phyloP scores from a whole-genome alignment of 768 basidiomycete genomes.

The Mycena maculata region DNA sequence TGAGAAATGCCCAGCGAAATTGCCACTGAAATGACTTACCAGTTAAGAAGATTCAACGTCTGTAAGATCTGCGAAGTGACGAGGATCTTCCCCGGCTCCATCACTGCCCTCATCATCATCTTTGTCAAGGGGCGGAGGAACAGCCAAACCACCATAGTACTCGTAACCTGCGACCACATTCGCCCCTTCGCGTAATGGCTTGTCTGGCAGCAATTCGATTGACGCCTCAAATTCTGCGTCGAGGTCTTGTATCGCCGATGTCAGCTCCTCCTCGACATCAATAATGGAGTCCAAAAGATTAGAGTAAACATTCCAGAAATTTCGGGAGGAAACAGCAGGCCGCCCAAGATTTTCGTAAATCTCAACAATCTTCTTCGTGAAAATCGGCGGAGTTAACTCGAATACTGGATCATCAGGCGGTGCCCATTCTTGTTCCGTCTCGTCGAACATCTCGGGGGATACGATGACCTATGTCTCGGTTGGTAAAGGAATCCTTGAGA shows the following conservation, averaged over 20 bases:
- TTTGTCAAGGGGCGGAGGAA: background rate
- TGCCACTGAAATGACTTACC: no score
- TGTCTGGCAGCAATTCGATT: background rate
- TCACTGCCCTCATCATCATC: background rate
- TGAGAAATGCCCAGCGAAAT: no score
- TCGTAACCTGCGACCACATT: constrained; percentile 6
- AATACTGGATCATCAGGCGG: constrained; percentile 43
- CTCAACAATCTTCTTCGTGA: constrained; percentile 24
- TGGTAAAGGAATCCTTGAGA: background rate
- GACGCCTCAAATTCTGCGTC: background rate
- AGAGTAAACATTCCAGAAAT: constrained; percentile 32
- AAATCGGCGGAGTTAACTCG: constrained; percentile 43
- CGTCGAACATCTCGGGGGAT: constrained; percentile 27
- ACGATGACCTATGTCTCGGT: constrained; percentile 35
- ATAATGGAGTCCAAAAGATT: background rate
- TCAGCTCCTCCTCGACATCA: constrained; percentile 1
- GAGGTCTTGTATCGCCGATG: background rate
- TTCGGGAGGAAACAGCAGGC: constrained; percentile 23
- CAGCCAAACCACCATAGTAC: background rate
- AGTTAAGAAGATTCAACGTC: background rate
- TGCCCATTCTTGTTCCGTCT: constrained; percentile 41
- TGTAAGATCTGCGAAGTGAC: constrained; percentile 2
- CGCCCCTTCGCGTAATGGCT: background rate
- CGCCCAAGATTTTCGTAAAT: constrained; percentile 30
- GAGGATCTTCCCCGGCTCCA: background rate